Evolutionary conservation across 371 early-diverging fungal genomes (phyloP), one percentile per base, ranked within the genome.

Genomic region (Umbelopsis sp.): DNA sequence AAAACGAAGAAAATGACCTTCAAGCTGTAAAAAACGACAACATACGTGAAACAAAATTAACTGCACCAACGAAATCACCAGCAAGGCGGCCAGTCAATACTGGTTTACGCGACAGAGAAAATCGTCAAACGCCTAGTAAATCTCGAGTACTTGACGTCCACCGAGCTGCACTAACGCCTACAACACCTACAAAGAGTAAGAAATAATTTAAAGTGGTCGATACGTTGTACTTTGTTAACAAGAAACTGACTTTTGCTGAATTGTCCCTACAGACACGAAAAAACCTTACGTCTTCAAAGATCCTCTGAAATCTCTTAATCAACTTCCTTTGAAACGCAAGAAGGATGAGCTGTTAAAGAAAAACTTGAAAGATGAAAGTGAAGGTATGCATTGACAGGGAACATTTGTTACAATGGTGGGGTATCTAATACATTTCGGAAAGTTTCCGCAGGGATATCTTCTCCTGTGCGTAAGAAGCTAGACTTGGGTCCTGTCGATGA

Each of bases 51-150:
- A 16, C 14, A 35, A 57, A 57, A 57, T 29, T n/a, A 57, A 25
- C 29, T 35, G 57, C 57, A 4, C 57, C 57, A 25, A 29, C 29
- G 9, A 57, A 57, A 57, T 57, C 57, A 29, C 57, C 57, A 10
- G 57, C 57, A 18, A 24, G 57, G 29, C 57, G 57, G 35, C 57
- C 29, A 57, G 29, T 35, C 18, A 57, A 57, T 35, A 57, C 57
- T 35, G 57, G 57, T 32, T 57, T 57, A 35, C 57, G 57, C 57
- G 57, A 57, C 37, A 37, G 57, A 35, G 57, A 57, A 35, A 57
- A 57, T 18, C 57, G 57, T 14, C 57, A 57, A 57, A 57, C 57
- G 16, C 57, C 57, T 32, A 57, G 57, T 35, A 57, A 57, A 57
- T 57, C 57, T 57, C 57, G 57, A 12, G 57, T 57, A 35, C 18